Evolutionary conservation across 2,329 filamentous ascomycete species (phyloP).

Genomic region (Xylariaceae sp.): DNA sequence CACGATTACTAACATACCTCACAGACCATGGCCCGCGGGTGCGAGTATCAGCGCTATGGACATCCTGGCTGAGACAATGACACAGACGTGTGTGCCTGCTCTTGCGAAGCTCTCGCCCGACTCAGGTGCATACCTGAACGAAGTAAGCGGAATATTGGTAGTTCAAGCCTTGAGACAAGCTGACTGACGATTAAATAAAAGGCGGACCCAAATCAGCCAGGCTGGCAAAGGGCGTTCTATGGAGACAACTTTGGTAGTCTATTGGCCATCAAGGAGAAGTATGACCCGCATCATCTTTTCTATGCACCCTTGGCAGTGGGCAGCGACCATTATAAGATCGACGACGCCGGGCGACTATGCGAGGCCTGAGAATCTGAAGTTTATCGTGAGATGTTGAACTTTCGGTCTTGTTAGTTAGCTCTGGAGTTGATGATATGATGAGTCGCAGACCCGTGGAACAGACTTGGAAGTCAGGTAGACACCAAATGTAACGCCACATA

Average conservation of each 20-base stretch:
- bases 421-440: too few species aligned
- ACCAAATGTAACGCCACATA: too few species aligned
- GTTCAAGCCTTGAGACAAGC: background rate
- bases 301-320: conserved; percentile 48
- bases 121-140: conserved; percentile 8
- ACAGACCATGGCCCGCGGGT: too few species aligned
- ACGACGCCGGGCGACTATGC: background rate
- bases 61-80: too few species aligned
- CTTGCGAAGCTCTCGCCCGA: background rate
- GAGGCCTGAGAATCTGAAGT: too few species aligned
- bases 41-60: too few species aligned
- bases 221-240: conserved; percentile 42
- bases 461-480: too few species aligned
- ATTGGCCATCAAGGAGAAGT: conserved; percentile 45
- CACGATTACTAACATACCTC: too few species aligned
- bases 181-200: background rate
- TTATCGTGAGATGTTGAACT: too few species aligned
- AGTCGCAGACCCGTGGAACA: too few species aligned
- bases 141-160: conserved; percentile 1
- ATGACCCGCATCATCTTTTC: conserved; percentile 44
- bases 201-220: conserved; percentile 6
- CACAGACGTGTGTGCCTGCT: background rate
- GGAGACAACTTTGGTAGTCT: conserved; percentile 42
- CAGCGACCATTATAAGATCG: conserved; percentile 34
- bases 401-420: too few species aligned